Evolutionary conservation across 164 flowering plant genomes (phyloP).

Genomic region (Macadamia integrifolia): DNA sequence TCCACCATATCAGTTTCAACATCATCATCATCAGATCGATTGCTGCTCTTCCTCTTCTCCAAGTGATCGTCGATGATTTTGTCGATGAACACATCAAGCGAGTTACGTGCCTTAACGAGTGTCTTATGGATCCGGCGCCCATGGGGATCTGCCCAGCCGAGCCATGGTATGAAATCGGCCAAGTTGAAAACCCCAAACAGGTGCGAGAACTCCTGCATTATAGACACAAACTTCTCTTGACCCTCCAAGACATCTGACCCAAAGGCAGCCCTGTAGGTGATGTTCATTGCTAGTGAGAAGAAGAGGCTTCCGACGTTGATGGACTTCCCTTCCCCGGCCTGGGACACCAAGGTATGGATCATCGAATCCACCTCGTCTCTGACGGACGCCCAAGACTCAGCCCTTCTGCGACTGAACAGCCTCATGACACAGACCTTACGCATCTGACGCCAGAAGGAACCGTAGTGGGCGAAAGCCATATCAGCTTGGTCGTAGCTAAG

Average conservation of each 20-base stretch:
- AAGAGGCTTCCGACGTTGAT: conserved; percentile 61
- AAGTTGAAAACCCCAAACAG: conserved; percentile 75
- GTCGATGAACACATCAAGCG: conserved; percentile 65
- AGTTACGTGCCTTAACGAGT: conserved; percentile 38
- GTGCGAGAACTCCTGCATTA: conserved; percentile 74
- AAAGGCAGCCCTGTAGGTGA: conserved; percentile 66
- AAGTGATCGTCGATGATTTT: conserved; percentile 58
- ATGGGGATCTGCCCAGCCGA: conserved; percentile 60
- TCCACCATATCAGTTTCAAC: conserved; percentile 66
- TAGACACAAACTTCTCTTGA: conserved; percentile 53
- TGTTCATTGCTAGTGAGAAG: conserved; percentile 46
- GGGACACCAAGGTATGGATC: conserved; percentile 20
- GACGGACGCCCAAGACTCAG: conserved; percentile 79
- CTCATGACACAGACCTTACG: conserved; percentile 80
- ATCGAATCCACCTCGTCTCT: conserved; percentile 61
- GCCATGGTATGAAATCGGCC: conserved; percentile 60
- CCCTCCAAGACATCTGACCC: conserved; percentile 50
- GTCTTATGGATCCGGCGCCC: conserved; percentile 30
- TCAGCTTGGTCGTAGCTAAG: conserved; percentile 74
- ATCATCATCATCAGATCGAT: conserved; percentile 2
- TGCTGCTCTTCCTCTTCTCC: conserved; percentile 20
- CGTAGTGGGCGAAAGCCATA: conserved; percentile 87
- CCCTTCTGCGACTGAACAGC: conserved; percentile 70
- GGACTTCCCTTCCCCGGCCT: conserved; percentile 22
- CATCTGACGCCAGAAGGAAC: conserved; percentile 94